A percentile compares a stretch with the other conserved stretches of the same genome.
phyloP scores from a whole-genome alignment of 2,329 filamentous ascomycete genomes.

The Phialemonium atrogriseum region DNA sequence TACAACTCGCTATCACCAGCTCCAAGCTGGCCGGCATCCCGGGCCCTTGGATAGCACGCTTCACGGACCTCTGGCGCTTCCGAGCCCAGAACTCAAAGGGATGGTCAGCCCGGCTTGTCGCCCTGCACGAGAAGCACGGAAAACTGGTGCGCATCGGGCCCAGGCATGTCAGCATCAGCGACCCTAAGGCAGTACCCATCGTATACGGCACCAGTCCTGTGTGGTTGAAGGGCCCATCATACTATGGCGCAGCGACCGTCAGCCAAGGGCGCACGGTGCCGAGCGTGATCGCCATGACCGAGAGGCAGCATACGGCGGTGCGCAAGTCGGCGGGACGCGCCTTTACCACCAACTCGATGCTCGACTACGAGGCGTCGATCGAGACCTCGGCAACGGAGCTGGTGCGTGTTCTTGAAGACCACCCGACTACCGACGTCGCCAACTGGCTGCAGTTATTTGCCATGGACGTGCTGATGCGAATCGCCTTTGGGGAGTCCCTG shows the following conservation, averaged over 20 bases:
- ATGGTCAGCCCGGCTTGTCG: conserved; percentile 3
- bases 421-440: conserved; percentile 5
- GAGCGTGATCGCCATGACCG: conserved; percentile 6
- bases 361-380: conserved; percentile 7
- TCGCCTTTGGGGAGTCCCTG: conserved; percentile 9
- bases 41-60: conserved; percentile 3
- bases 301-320: conserved; percentile 5
- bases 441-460: conserved; percentile 5
- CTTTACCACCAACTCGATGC: conserved; percentile 7
- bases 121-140: conserved; percentile 5
- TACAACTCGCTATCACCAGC: neutral
- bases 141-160: conserved; percentile 6
- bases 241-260: conserved; percentile 6
- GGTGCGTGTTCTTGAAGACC: conserved; percentile 1
- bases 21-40: conserved; percentile 3
- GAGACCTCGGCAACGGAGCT: conserved; percentile 4
- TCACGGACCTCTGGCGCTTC: conserved; percentile 8
- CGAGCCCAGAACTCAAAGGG: conserved; percentile 4
- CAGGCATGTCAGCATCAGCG: conserved; percentile 8
- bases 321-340: conserved; percentile 6
- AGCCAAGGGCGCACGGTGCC: conserved; percentile 7
- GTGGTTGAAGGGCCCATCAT: conserved; percentile 7
- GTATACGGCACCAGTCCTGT: conserved; percentile 8
- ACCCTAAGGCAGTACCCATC: conserved; percentile 6
- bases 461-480: conserved; percentile 5